Evolutionary conservation across 768 basidiomycete genomes (phyloP), one percentile per base, ranked within the genome.

Genomic region (Guyanaporus albipodus): DNA sequence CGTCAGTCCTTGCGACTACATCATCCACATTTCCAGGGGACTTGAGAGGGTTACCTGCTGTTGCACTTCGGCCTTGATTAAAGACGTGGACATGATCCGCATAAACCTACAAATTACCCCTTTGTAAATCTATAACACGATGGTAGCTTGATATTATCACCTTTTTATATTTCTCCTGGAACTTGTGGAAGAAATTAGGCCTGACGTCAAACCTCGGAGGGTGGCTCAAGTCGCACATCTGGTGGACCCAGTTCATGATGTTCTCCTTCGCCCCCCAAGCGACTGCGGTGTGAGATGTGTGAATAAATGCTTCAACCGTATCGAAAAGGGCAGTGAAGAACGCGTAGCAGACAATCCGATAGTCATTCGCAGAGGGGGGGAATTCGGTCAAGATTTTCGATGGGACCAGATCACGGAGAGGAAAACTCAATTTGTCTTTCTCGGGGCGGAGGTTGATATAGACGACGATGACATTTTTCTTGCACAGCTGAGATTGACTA

Each of bases 321-420:
- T 29, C 18, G 4, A 60, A 60, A 18, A 59, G 35, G 9, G 58
- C 55, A 1, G 33, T 44, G 38, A 60, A 44, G 37, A 60, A 48
- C 0, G 45, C 38, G 6, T 38, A 55, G 34, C 53, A 60, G 8
- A 37, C 7, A 0, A 17, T 23, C 10, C 19, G 29, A 19, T 58
- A 61, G 0, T 14, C 39, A 4, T 10, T 10, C 8, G 6, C 19
- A 6, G 38, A 26, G 2, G 10, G 1, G 2, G 42, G 31, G 6
- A 42, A 46, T 9, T 44, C 15, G 5, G 53, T 54, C 19, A 60
- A 39, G 14, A 60, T 48, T 7, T 31, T 8, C 3, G 56, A 37
- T 23, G 57, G 54, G 21, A 53, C 34, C 2, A 6, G 4, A 44
- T 61, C 60, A 0, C 46, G 60, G 4, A 3, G 1, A 15, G 60